Evolutionary conservation across 495 filamentous ascomycete genomes (phyloP), one percentile per base, ranked within the genome.

Genomic region (Tuber calosporum): DNA sequence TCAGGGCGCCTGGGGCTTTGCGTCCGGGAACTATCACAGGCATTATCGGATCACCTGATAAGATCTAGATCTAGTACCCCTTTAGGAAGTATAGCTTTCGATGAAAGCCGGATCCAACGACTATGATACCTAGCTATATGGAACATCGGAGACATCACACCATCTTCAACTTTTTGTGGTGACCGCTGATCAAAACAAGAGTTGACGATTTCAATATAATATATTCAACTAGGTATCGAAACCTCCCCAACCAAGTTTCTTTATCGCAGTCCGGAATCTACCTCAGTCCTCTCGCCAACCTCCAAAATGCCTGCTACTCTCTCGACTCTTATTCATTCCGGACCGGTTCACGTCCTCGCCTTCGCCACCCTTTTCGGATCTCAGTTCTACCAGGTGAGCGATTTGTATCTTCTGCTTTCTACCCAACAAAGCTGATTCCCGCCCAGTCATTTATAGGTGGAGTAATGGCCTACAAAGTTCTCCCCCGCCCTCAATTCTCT

Each of bases 351-450:
- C 38, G 58, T 71, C 26, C 69, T 81, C 36, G 48, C 66, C 81
- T 96, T 93, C 82, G 91, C 92, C 62, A 91, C 91, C 19, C 85
- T 95, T 34, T 84, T 95, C 26, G 93, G 93, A 58, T 88, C 90
- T 37, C 87, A 92, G 77, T 85, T 94, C 83, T 95, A 89, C 84
- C 92, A 95, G 82, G 90, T 91, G 83, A 39, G 82, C 81, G 75
- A 40, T 30, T 62, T 20, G 68, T 38, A 4, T 26, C 22, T 26
- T 30, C n/a, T 26, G 20, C 43, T 66, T 34, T 15, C 34, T 39
- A 13, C 11, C 9, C n/a, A 34, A 13, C 22, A 20, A 72, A 67
- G 72, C 75, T 79, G 77, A 81, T 40, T 41, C 20, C 41, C 42
- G 68, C 7, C 17, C 76, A 92, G 89, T 91, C 92, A 74, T 97